Conservation (phyloP, 192 early-diverging fungal species). For the Chytriomyces confervae region DNA sequence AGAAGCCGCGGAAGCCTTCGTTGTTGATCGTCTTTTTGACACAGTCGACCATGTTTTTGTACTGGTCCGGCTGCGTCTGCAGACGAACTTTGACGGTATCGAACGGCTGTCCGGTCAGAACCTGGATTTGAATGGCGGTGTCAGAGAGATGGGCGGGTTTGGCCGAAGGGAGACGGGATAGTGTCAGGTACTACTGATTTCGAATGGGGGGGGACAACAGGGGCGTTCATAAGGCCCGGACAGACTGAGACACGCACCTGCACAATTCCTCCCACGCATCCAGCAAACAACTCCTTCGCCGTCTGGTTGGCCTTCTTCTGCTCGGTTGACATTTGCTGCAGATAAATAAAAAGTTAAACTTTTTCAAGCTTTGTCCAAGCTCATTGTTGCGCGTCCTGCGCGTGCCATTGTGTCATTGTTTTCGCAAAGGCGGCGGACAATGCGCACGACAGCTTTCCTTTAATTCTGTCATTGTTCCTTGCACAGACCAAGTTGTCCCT, state of each 20-base stretch:
- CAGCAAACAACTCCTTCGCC: constrained; percentile 62
- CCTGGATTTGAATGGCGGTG: constrained; percentile 23
- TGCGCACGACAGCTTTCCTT: no score
- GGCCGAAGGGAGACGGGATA: neutral
- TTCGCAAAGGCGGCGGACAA: no score
- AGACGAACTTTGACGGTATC: constrained; percentile 72
- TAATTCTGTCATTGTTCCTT: no score
- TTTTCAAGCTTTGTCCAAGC: no score
- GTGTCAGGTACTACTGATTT: neutral
- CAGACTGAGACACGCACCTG: constrained; percentile 34
- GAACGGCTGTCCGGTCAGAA: constrained; percentile 57
- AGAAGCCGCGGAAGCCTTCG: constrained; percentile 83
- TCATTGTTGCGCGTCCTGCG: no score
- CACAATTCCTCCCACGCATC: constrained; percentile 57
- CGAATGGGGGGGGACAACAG: neutral
- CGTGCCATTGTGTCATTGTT: no score
- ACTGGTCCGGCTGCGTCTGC: constrained; percentile 88
- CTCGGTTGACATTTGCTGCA: no score
- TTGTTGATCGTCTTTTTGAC: constrained; percentile 79
- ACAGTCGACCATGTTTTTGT: constrained; percentile 86
- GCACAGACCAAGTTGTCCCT: no score
- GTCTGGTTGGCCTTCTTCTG: constrained; percentile 38
- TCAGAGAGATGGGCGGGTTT: neutral
- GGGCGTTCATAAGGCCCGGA: neutral
- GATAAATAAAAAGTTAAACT: no score